Evolutionary conservation across 768 basidiomycete species (phyloP).

Genomic region (Termitomyces sp.): DNA sequence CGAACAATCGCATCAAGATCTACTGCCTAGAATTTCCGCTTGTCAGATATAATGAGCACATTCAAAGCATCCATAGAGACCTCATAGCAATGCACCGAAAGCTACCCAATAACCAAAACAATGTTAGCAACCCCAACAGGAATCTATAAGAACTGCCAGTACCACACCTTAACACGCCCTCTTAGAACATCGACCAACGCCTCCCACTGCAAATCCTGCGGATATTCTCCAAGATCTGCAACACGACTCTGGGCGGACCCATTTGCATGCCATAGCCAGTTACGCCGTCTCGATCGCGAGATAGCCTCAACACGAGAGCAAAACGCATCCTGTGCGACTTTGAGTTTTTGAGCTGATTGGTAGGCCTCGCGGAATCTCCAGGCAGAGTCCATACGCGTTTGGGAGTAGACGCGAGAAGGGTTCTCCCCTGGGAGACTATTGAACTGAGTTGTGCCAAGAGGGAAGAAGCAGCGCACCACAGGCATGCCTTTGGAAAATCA

Average conservation of each 20-base stretch:
- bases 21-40: conserved; percentile 37
- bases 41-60: not conserved
- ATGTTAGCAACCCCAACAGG: not conserved
- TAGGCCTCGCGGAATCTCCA: conserved; percentile 75
- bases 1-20: conserved; percentile 66
- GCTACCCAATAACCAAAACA: conserved; percentile 10
- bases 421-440: conserved; percentile 44
- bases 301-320: conserved; percentile 41
- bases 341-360: conserved; percentile 58
- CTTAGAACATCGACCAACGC: conserved; percentile 64
- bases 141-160: not conserved
- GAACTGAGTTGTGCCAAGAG: not conserved
- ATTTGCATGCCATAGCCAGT: conserved; percentile 4
- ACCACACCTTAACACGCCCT: conserved; percentile 63
- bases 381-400: conserved; percentile 53
- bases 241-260: not conserved
- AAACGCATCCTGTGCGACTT: conserved; percentile 61
- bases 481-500: conserved; percentile 44
- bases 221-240: conserved; percentile 41
- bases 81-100: conserved; percentile 41
- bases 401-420: conserved; percentile 37
- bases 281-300: not conserved
- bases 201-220: conserved; percentile 67
- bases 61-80: conserved; percentile 9
- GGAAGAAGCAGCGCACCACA: conserved; percentile 34